phyloP scores from a whole-genome alignment of 306 rosid species.

The Trifolium dubium region DNA sequence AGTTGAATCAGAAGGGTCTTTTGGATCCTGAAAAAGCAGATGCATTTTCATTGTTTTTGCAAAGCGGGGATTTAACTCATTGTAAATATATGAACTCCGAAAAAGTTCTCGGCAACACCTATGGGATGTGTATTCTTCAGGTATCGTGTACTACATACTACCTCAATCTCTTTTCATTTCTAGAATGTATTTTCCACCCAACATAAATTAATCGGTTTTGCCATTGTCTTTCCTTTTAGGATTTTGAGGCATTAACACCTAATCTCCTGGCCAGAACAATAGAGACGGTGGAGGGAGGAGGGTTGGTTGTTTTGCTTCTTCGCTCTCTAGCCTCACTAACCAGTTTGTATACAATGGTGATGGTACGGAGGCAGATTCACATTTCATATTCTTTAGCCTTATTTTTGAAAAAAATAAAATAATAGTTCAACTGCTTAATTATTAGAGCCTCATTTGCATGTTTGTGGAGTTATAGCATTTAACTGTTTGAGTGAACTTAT shows the following conservation, averaged over 20 bases:
- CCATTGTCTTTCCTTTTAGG: conserved; percentile 54
- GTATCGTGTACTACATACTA: conserved; percentile 45
- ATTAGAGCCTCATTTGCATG: conserved; percentile 2
- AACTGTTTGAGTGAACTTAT: background rate
- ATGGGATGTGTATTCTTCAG: conserved; percentile 97
- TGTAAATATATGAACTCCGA: conserved; percentile 86
- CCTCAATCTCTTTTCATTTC: conserved; percentile 27
- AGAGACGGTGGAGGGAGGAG: conserved; percentile 99
- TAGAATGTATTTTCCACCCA: background rate
- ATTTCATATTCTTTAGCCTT: conserved; percentile 9
- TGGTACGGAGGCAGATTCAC: conserved; percentile 63
- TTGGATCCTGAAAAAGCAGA: conserved; percentile 86
- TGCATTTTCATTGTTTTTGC: conserved; percentile 76
- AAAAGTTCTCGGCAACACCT: conserved; percentile 87
- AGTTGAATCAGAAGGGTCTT: conserved; percentile 74
- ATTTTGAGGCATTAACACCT: conserved; percentile 94
- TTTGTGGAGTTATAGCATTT: background rate
- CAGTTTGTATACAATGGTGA: conserved; percentile 94
- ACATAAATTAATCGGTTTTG: conserved; percentile 30
- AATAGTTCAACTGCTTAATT: background rate
- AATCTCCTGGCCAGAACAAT: conserved; percentile 92
- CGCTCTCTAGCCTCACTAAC: conserved; percentile 85
- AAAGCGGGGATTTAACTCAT: conserved; percentile 73
- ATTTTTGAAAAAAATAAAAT: background rate
- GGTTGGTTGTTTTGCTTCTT: conserved; percentile 76